Evolutionary conservation across 2,329 filamentous ascomycete genomes (phyloP), one percentile per base, ranked within the genome.

Genomic region (Parasarocladium wereldwijsianum): DNA sequence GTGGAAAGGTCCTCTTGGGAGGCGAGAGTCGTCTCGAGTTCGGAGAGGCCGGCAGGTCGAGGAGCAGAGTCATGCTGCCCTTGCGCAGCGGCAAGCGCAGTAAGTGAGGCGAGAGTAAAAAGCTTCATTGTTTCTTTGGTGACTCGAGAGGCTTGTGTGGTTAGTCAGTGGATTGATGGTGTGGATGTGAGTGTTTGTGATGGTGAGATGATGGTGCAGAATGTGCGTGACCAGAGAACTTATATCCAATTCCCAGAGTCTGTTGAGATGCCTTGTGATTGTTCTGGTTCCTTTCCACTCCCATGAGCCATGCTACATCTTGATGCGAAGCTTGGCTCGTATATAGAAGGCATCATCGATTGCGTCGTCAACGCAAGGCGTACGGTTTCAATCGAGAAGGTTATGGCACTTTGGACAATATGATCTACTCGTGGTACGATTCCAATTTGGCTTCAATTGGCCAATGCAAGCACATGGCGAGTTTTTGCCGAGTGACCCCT

Each of bases 1-100:
- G 31, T 32, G 6, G 31, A 32, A 14, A 32, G 31, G n/a, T 32
- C 31, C 6, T 32, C 17, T 10, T 32, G 23, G 14, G 31, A 32
- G 9, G 12, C 31, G 18, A 32, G 24, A 24, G 17, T 15, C 5
- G 30, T 26, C 17, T 17, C 17, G 4, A 32, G 17, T 8, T 32
- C 24, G n/a, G n/a, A n/a, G n/a, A n/a, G n/a, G n/a, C n/a, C n/a
- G n/a, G n/a, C n/a, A n/a, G n/a, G n/a, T n/a, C n/a, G n/a, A n/a
- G n/a, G n/a, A n/a, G n/a, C 17, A 29, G 12, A 12, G 8, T 17
- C 27, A n/a, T 8, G 19, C 8, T 21, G 8, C 19, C 6, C 6
- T 14, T 32, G 31, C 17, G 31, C 31, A 8, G n/a, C 17, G 8
- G 13, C 31, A 12, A 20, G 10, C 17, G 31, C 13, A 10, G 24